Percentiles rank a stretch among this genome's conserved stretches.
phyloP scores from a whole-genome alignment of 306 rosid genomes.

The Geum urbanum region DNA sequence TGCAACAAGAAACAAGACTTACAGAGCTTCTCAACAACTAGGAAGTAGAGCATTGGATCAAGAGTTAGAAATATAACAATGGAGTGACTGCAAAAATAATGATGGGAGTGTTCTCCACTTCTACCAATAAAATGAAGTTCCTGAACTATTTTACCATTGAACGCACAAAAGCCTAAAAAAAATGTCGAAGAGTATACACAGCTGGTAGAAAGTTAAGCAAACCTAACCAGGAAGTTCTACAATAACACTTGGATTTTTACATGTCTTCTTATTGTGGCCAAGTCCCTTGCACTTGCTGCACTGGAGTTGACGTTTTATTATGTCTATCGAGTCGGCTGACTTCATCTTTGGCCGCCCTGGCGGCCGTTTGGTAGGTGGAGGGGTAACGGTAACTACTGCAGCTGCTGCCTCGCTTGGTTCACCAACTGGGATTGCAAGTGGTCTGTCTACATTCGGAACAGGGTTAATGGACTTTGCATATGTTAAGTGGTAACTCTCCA shows the following conservation, averaged over 20 bases:
- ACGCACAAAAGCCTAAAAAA: slow-evolving; percentile 12
- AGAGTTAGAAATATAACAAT: not conserved
- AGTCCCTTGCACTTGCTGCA: slow-evolving; percentile 96
- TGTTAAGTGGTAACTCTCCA: slow-evolving; percentile 55
- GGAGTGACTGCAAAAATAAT: not conserved
- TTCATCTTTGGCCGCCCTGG: slow-evolving; percentile 92
- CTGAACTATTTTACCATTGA: slow-evolving; percentile 3
- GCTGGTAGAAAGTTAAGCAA: not conserved
- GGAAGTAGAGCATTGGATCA: not conserved
- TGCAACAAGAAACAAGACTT: slow-evolving; percentile 1
- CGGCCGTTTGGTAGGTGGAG: slow-evolving; percentile 92
- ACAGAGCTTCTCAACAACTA: not conserved
- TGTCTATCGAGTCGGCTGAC: slow-evolving; percentile 58
- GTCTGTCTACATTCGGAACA: slow-evolving; percentile 70
- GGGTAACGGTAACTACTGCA: slow-evolving; percentile 55
- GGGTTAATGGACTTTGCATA: slow-evolving; percentile 81
- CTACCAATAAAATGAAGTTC: not conserved
- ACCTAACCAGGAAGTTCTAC: slow-evolving; percentile 35
- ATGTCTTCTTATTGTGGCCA: slow-evolving; percentile 96
- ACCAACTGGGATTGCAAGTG: slow-evolving; percentile 20
- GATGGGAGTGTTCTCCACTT: not conserved
- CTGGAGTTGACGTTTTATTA: slow-evolving; percentile 87
- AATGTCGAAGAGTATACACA: slow-evolving; percentile 14
- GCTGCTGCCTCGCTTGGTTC: slow-evolving; percentile 29
- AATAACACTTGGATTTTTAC: slow-evolving; percentile 43